Evolutionary conservation across 805 yeast genomes (phyloP).

Genomic region (Kodamaea kaohsiungensis): DNA sequence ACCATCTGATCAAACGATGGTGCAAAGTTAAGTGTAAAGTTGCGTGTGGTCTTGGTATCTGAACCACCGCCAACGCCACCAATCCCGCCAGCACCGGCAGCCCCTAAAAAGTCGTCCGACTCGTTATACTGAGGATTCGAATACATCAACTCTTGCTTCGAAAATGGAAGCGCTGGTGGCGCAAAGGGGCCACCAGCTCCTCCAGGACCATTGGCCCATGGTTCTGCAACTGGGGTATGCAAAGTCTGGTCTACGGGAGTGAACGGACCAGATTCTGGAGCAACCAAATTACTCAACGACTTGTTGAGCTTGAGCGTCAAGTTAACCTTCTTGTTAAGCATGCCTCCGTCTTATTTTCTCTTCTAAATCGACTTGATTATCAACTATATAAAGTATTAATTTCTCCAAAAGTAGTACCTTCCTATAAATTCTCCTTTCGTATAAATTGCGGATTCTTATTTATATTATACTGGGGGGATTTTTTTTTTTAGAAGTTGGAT

Average conservation of each 20-base stretch:
- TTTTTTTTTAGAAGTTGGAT: not conserved
- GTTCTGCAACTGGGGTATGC: slow-evolving; percentile 39
- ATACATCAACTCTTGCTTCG: slow-evolving; percentile 22
- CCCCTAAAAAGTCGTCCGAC: slow-evolving; percentile 44
- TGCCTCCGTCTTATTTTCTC: not conserved
- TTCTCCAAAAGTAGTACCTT: not conserved
- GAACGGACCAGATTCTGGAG: slow-evolving; percentile 30
- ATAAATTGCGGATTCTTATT: not conserved
- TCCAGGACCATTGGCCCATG: slow-evolving; percentile 12
- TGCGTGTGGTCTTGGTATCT: slow-evolving; percentile 19
- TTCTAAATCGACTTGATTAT: no score
- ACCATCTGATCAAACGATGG: slow-evolving; percentile 38
- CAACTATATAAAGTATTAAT: no score
- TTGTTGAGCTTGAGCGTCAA: slow-evolving; percentile 37
- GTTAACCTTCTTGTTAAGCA: slow-evolving; percentile 23
- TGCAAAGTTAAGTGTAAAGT: slow-evolving; percentile 38
- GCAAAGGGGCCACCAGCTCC: slow-evolving; percentile 7
- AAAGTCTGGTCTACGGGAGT: slow-evolving; percentile 48
- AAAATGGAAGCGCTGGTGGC: slow-evolving; percentile 2
- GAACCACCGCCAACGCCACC: slow-evolving; percentile 3
- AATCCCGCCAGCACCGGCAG: slow-evolving; percentile 28
- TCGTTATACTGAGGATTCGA: slow-evolving; percentile 37
- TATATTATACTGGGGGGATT: not conserved
- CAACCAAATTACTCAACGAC: slow-evolving; percentile 24
- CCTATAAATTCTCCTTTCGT: not conserved